Evolutionary conservation across 2,329 filamentous ascomycete genomes (phyloP), one percentile per base, ranked within the genome.

Genomic region (Fusarium brachygibbosum): DNA sequence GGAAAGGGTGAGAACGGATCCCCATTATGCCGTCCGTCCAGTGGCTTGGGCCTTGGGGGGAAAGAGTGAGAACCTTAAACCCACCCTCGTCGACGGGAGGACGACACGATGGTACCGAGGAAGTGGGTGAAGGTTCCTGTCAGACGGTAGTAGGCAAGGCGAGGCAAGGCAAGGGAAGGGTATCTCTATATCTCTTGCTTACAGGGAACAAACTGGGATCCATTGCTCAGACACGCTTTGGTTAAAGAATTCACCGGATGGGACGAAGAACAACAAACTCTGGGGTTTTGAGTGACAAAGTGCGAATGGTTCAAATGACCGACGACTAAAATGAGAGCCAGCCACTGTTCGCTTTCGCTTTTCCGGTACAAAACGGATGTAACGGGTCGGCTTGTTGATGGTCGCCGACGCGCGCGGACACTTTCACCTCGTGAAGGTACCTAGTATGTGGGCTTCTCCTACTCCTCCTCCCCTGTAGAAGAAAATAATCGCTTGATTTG

Each of bases 31-130:
- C 61, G 67, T 57, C 65, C 68, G 9, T 21, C 17, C 42, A 63
- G 66, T 74, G 71, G 71, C 69, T 73, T 66, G 61, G 59, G 60
- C 50, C 60, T 72, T 51, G 57, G 56, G 65, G 44, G 48, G 48
- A 31, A 21, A 70, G 71, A 68, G 73, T 75, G 73, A 75, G 73
- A 75, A 75, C 73, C 73, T 75, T 75, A 75, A 68, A 73, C 70
- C 48, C 45, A 62, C 63, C 62, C 65, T 63, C 71, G 70, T 66
- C 56, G 49, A 60, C 59, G 67, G 67, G 66, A 63, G 65, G 48
- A 68, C 49, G 54, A 61, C 41, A 60, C 48, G 60, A 66, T 49
- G 35, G 54, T 68, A 65, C 64, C 51, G 64, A 58, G 58, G 37
- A 58, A 51, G 35, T 14, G 58, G 63, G 29, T 49, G 19, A 44